Base-by-base conservation (phyloP, 176 grass and related monocot genomes). In the Triticum turgidum region DNA sequence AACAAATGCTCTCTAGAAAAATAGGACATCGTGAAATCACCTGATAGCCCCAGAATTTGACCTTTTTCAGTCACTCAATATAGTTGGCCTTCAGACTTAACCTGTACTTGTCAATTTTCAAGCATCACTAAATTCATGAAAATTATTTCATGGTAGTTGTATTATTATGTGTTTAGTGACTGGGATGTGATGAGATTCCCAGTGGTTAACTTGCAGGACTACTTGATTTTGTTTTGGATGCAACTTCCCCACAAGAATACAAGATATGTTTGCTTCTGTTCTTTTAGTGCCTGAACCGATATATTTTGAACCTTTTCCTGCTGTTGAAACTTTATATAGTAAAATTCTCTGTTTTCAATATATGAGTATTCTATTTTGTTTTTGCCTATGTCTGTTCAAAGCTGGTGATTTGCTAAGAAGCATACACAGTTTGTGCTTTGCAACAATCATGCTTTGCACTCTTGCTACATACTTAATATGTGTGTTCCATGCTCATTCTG, bases 361-460 rank as follows among this genome's bases (percentile, higher is more conserved):
- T 65, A 65, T 45, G 61, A 32, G 20, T 47, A 76, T 4, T 76
- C 58, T 14, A 21, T 5, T 82, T 68, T 38, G 32, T 76, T 52
- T 22, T 67, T 87, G 74, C 6, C 15, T 32, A 41, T 66, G 10
- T 56, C 61, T 65, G 8, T 86, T 81, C 30, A 41, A 65, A 67
- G 62, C 44, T 54, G 44, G 21, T 87, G 42, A 66, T 82, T 87
- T 22, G 45, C 12, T 83, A 77, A 88, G 22, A 21, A 79, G 21
- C 37, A 83, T 70, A 62, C 20, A 20, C 52, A 18, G 70, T 37
- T 78, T 70, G 49, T 73, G 69, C 77, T 75, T 76, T 85, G 33
- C 42, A 17, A 59, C 52, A 81, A 58, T 21, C 77, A 66, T 85
- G 45, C 45, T 29, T 51, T 25, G 13, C 22, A 25, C 41, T 33